phyloP scores from a whole-genome alignment of 768 basidiomycete species.

The Hypholoma sublateritium region DNA sequence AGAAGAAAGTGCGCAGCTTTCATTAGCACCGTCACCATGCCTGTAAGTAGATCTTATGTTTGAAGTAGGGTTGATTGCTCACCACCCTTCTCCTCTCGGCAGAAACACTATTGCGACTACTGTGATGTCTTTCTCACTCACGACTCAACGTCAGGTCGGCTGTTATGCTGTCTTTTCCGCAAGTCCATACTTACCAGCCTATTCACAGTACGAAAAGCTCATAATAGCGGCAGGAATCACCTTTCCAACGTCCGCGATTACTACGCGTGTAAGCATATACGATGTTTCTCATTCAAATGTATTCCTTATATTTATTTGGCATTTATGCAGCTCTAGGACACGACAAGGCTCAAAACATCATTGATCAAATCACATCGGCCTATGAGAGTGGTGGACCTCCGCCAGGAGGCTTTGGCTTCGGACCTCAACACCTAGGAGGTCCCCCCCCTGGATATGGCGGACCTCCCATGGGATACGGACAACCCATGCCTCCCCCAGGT shows the following conservation, averaged over 20 bases:
- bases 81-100: constrained; percentile 9
- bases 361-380: constrained; percentile 95
- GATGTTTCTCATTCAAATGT: not conserved
- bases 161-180: not conserved
- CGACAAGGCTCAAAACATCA: constrained; percentile 97
- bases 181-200: constrained; percentile 9
- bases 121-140: constrained; percentile 94
- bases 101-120: constrained; percentile 96
- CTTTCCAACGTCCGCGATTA: constrained; percentile 96
- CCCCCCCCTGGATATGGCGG: constrained; percentile 48
- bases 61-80: not conserved
- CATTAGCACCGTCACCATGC: constrained; percentile 46
- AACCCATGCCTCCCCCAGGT: constrained; percentile 50
- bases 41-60: constrained; percentile 43
- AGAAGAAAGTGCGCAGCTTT: not conserved
- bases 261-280: constrained; percentile 73
- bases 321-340: constrained; percentile 70
- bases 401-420: constrained; percentile 85
- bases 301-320: constrained; percentile 16
- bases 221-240: constrained; percentile 97
- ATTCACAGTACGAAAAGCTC: constrained; percentile 87
- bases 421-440: constrained; percentile 72
- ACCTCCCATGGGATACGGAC: constrained; percentile 51
- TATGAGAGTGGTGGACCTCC: constrained; percentile 89
- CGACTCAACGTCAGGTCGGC: constrained; percentile 86